These are phyloP conservation scores for Hygrocybe punicea DNA, from an alignment of 768 basidiomycete species.

Conservation along the genomic window DNA sequence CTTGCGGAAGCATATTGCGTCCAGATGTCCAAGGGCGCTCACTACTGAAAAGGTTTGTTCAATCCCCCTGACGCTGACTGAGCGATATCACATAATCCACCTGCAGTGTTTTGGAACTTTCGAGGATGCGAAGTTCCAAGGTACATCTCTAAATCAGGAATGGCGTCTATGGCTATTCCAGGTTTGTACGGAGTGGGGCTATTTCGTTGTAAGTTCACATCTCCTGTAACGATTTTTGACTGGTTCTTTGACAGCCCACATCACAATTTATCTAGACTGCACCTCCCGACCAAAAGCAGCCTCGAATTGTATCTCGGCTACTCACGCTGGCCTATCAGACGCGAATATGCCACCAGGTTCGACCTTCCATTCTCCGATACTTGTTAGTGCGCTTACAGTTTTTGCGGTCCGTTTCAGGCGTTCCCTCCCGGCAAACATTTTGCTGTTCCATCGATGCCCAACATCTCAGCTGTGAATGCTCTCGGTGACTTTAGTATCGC, in stretches of 20 bases:
- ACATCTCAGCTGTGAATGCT: conserved; percentile 76
- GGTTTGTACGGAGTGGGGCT: conserved; percentile 95
- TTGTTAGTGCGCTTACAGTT: neutral
- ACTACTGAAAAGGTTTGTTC: conserved; percentile 35
- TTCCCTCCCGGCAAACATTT: conserved; percentile 77
- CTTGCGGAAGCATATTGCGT: conserved; percentile 47
- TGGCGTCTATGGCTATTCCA: conserved; percentile 92
- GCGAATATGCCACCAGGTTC: conserved; percentile 63
- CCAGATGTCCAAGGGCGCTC: conserved; percentile 49
- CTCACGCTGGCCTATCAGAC: conserved; percentile 68
- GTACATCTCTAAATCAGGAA: conserved; percentile 58
- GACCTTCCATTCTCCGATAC: neutral
- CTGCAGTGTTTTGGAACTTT: conserved; percentile 83
- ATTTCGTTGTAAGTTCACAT: conserved; percentile 61
- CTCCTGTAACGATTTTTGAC: neutral
- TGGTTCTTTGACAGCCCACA: neutral
- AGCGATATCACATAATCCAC: too few species aligned
- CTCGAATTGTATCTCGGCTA: conserved; percentile 77
- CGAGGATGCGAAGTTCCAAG: conserved; percentile 61
- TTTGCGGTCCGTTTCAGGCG: conserved; percentile 46
- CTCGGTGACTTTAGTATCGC: conserved; percentile 84
- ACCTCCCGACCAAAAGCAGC: conserved; percentile 64
- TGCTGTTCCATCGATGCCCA: conserved; percentile 66
- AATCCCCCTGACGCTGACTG: neutral
- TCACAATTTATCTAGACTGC: conserved; percentile 53